Percentiles rank a stretch among this genome's conserved stretches.
Conservation (phyloP, 345 rosid species). For the Geranium brycei region DNA sequence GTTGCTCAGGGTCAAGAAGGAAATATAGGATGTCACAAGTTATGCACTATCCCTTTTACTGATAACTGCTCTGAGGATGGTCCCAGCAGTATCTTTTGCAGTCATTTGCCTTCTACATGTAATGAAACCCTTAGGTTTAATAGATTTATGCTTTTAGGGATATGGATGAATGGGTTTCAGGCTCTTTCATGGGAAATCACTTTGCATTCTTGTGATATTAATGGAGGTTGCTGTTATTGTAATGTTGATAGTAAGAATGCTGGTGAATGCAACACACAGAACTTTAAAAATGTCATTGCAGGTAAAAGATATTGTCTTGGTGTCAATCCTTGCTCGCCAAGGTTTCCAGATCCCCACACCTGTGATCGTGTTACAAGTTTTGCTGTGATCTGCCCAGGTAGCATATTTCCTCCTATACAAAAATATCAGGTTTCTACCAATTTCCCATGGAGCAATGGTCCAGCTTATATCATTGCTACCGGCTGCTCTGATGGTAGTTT, state of each 20-base stretch:
- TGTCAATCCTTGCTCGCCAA: constrained; percentile 45
- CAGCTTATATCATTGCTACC: constrained; percentile 64
- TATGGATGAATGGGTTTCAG: constrained; percentile 52
- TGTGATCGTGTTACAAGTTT: constrained; percentile 48
- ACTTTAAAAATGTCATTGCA: constrained; percentile 35
- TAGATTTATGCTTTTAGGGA: constrained; percentile 57
- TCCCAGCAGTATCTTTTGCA: constrained; percentile 46
- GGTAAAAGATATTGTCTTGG: constrained; percentile 39
- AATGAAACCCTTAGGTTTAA: constrained; percentile 28
- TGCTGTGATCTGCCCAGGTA: constrained; percentile 41
- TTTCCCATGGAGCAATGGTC: constrained; percentile 20
- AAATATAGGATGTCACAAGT: constrained; percentile 28
- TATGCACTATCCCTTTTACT: constrained; percentile 59
- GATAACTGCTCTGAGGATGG: constrained; percentile 36
- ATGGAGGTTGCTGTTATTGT: constrained; percentile 32
- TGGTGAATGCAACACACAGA: constrained; percentile 21
- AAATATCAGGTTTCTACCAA: constrained; percentile 19
- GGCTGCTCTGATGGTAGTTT: constrained; percentile 69
- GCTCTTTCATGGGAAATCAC: constrained; percentile 64
- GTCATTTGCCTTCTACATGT: constrained; percentile 42
- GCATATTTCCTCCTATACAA: constrained; percentile 19
- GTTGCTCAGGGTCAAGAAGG: constrained; percentile 22
- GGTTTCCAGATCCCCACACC: constrained; percentile 47
- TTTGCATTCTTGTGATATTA: constrained; percentile 37
- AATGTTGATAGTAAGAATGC: constrained; percentile 27